Conservation (phyloP, 176 grass and related monocot species). For the Zizania latifolia region DNA sequence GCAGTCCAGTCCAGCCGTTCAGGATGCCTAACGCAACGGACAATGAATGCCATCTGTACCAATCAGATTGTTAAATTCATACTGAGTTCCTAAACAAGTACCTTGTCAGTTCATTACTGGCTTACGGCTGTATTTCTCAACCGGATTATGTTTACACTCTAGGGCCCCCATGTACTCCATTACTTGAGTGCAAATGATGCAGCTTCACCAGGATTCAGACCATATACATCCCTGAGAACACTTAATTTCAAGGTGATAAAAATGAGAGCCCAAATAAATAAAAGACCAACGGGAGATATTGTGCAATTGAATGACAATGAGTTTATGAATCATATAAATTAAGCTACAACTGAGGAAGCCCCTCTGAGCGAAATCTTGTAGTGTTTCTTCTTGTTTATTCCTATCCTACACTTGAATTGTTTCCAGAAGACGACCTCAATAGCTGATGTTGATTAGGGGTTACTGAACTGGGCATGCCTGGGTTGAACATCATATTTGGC, state of each 20-base stretch:
- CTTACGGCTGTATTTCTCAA: too few relatives aligned
- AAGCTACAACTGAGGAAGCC: conserved; percentile 24
- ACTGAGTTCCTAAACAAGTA: too few relatives aligned
- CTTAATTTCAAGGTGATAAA: neutral
- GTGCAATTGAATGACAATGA: conserved; percentile 31
- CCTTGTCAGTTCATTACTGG: too few relatives aligned
- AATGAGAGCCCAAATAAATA: neutral
- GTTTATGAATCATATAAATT: conserved; percentile 34
- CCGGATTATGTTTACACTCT: too few relatives aligned
- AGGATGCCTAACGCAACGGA: too few relatives aligned
- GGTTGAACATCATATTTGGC: conserved; percentile 55
- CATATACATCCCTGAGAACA: neutral
- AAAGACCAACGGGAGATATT: neutral
- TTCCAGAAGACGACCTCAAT: conserved; percentile 65
- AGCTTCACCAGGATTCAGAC: too few relatives aligned
- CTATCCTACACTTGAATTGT: conserved; percentile 68
- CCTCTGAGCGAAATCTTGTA: neutral
- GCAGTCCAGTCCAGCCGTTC: too few relatives aligned
- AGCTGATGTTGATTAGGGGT: conserved; percentile 52
- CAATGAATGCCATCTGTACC: too few relatives aligned
- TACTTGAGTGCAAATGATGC: too few relatives aligned
- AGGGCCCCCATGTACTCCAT: too few relatives aligned
- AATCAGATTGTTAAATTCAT: too few relatives aligned
- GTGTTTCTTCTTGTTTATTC: neutral
- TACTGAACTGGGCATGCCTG: conserved; percentile 30